Evolutionary conservation across 305 asterid genomes (phyloP).

Genomic region (Caryopteris hybrid): DNA sequence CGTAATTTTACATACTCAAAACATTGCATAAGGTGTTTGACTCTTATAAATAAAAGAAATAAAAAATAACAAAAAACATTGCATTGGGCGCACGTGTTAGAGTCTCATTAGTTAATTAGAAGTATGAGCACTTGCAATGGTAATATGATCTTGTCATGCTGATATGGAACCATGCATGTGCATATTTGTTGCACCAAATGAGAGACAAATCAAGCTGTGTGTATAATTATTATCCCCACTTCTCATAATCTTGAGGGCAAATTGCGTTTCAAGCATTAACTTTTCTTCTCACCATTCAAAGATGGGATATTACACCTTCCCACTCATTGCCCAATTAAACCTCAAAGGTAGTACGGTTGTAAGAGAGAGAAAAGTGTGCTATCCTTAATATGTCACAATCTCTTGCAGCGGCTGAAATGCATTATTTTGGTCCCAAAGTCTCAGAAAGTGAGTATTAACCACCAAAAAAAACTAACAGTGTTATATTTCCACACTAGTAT

Average conservation of each 20-base stretch:
- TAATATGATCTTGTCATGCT: constrained; percentile 37
- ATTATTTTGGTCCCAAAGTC: constrained; percentile 33
- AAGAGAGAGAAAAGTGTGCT: constrained; percentile 9
- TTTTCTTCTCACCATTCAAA: constrained; percentile 26
- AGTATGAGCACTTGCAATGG: constrained; percentile 21
- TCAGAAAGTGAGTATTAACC: constrained; percentile 25
- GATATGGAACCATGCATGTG: constrained; percentile 79
- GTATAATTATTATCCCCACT: constrained; percentile 29
- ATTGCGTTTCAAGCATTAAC: constrained; percentile 48
- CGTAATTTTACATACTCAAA: neutral
- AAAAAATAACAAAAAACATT: no score
- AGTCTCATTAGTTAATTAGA: constrained; percentile 18
- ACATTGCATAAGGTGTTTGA: neutral
- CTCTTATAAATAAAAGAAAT: no score
- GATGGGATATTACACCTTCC: constrained; percentile 45
- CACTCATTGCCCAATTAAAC: constrained; percentile 29
- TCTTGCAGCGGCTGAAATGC: constrained; percentile 23
- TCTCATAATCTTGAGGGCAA: constrained; percentile 34
- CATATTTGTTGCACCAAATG: constrained; percentile 53
- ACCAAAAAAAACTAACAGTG: constrained; percentile 27
- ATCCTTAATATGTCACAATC: constrained; percentile 31
- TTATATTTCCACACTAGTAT: constrained; percentile 9
- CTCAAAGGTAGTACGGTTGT: constrained; percentile 24
- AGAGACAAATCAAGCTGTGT: constrained; percentile 30
- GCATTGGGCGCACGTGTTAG: constrained; percentile 3